Evolutionary conservation across 345 rosid genomes (phyloP).

Genomic region (Viola odorata): DNA sequence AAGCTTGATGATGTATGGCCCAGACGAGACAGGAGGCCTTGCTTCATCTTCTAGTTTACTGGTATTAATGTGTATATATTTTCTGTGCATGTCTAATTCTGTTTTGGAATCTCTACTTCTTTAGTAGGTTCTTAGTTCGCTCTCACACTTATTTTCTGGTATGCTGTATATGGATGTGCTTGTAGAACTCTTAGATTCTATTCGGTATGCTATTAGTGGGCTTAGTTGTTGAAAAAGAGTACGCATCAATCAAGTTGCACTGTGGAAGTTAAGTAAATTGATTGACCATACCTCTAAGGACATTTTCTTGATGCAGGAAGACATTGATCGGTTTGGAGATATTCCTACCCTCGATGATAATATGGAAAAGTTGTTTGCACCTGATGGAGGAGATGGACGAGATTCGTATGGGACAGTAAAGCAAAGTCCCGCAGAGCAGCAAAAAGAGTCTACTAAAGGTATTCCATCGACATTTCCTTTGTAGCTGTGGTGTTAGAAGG

Average conservation of each 20-base stretch:
- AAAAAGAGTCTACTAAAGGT: conserved; percentile 52
- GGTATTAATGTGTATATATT: conserved; percentile 28
- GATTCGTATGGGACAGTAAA: conserved; percentile 41
- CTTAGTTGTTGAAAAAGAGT: neutral
- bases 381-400: conserved; percentile 41
- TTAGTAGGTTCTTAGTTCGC: no score
- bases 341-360: conserved; percentile 50
- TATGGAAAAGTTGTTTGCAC: conserved; percentile 50
- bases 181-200: neutral
- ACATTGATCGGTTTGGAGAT: conserved; percentile 50
- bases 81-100: no score
- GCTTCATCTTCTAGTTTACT: conserved; percentile 43
- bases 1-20: conserved; percentile 36
- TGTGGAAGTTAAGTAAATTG: conserved; percentile 1
- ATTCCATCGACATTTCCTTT: neutral
- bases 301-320: conserved; percentile 43
- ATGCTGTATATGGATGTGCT: no score
- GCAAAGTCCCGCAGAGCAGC: conserved; percentile 36
- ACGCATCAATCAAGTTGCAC: neutral
- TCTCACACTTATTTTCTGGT: no score
- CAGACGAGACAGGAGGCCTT: conserved; percentile 40
- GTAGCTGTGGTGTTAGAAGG: neutral
- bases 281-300: conserved; percentile 10
- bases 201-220: neutral
- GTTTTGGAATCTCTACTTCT: no score